Percentiles rank a stretch among this genome's conserved stretches.
Conservation (phyloP, 2,329 filamentous ascomycete species). For the Trichoderma endophyticum region DNA sequence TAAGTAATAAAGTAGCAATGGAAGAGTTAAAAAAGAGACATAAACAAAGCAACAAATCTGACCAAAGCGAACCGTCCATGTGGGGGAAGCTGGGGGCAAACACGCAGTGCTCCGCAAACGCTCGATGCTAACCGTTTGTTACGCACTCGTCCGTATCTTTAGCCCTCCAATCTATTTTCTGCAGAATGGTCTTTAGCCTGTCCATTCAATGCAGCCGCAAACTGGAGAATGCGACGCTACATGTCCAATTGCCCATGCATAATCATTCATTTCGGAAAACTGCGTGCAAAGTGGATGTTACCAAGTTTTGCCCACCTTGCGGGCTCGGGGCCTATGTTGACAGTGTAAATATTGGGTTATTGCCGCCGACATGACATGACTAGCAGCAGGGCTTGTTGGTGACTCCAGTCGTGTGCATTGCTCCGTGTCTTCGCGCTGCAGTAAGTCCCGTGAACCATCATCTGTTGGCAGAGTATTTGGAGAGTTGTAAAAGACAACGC, state of each 20-base stretch:
- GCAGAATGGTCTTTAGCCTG: constrained; percentile 4
- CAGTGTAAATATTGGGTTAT: neutral
- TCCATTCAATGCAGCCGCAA: neutral
- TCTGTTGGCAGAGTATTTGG: neutral
- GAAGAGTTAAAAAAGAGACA: neutral
- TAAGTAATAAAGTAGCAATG: neutral
- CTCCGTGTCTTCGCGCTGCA: neutral
- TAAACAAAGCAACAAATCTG: neutral
- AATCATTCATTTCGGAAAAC: neutral
- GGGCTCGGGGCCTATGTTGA: neutral
- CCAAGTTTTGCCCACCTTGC: neutral
- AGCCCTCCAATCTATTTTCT: neutral
- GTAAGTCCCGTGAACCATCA: neutral
- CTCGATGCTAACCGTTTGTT: constrained; percentile 4
- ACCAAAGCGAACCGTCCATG: neutral
- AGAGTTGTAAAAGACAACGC: neutral
- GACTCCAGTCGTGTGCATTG: neutral
- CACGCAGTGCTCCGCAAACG: constrained; percentile 1
- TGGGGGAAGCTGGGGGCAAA: neutral
- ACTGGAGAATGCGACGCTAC: constrained; percentile 4
- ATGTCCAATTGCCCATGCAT: constrained; percentile 3
- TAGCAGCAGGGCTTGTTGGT: neutral
- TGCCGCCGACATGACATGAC: constrained; percentile 6
- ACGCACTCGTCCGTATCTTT: constrained; percentile 9
- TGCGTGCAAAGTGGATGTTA: neutral